Evolutionary conservation across 306 rosid genomes (phyloP).

Genomic region (Pterocarpus macrocarpus): DNA sequence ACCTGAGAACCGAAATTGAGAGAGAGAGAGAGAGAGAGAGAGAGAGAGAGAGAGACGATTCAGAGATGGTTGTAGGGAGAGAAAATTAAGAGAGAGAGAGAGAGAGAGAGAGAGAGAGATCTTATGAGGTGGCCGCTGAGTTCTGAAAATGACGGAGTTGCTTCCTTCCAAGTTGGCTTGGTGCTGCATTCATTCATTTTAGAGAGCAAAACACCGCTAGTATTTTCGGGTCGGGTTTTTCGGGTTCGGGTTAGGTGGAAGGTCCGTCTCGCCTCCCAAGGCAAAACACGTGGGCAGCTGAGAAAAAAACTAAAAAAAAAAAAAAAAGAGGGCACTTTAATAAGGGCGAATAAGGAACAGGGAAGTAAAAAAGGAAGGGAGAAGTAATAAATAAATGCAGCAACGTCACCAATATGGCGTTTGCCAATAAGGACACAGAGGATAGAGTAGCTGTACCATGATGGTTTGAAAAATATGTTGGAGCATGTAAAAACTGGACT

Average conservation of each 20-base stretch:
- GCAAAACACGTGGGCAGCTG: neutral
- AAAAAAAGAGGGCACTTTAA: no score
- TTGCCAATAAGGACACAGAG: no score
- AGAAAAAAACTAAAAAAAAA: neutral
- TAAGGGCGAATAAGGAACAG: no score
- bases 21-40: conserved; percentile 28
- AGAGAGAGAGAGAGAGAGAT: conserved; percentile 46
- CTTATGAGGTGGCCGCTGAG: conserved; percentile 1
- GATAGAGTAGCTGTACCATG: no score
- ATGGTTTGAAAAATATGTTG: no score
- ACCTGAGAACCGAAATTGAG: neutral
- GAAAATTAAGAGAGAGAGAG: neutral
- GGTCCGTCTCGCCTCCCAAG: neutral
- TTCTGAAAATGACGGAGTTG: neutral
- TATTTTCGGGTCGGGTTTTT: neutral
- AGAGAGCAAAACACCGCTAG: neutral
- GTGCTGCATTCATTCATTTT: neutral
- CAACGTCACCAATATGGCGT: no score
- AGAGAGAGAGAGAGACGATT: conserved; percentile 45
- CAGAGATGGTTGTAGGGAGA: conserved; percentile 1
- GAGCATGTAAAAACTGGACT: no score
- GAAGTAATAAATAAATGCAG: no score
- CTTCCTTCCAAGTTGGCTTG: neutral
- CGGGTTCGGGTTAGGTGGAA: neutral
- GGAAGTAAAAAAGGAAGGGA: no score